phyloP scores from a whole-genome alignment of 2,329 filamentous ascomycete species.

The Venturia pyrina region DNA sequence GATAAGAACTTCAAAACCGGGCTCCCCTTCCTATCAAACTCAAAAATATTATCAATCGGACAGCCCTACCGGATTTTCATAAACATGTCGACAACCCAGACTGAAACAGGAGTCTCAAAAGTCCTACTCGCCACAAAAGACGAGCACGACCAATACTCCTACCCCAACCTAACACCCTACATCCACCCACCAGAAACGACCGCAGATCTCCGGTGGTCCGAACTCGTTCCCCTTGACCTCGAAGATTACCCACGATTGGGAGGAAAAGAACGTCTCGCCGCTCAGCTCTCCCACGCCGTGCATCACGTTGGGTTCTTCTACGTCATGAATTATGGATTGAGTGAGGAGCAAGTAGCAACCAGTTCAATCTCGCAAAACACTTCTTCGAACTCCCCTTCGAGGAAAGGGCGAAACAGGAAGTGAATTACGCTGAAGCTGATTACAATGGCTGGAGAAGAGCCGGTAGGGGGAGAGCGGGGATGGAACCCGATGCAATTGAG shows the following conservation, averaged over 20 bases:
- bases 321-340: slow-evolving; percentile 18
- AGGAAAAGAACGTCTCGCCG: slow-evolving; percentile 17
- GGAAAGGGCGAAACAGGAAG: slow-evolving; percentile 16
- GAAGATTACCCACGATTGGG: slow-evolving; percentile 16
- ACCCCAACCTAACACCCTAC: neutral
- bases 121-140: neutral
- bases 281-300: slow-evolving; percentile 17
- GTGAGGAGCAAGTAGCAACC: slow-evolving; percentile 15
- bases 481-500: slow-evolving; percentile 13
- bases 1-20: too few relatives aligned
- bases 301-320: slow-evolving; percentile 19
- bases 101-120: neutral
- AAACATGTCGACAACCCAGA: neutral
- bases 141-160: neutral
- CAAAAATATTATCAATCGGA: too few relatives aligned
- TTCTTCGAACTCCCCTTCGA: slow-evolving; percentile 16
- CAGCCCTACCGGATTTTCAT: too few relatives aligned
- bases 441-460: slow-evolving; percentile 17
- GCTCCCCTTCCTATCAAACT: too few relatives aligned
- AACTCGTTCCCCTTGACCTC: slow-evolving; percentile 17
- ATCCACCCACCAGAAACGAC: slow-evolving; percentile 11
- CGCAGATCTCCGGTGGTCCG: slow-evolving; percentile 13
- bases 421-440: slow-evolving; percentile 16
- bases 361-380: slow-evolving; percentile 17
- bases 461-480: neutral